Evolutionary conservation across 306 rosid genomes (phyloP).

Genomic region (Rosa chinensis): DNA sequence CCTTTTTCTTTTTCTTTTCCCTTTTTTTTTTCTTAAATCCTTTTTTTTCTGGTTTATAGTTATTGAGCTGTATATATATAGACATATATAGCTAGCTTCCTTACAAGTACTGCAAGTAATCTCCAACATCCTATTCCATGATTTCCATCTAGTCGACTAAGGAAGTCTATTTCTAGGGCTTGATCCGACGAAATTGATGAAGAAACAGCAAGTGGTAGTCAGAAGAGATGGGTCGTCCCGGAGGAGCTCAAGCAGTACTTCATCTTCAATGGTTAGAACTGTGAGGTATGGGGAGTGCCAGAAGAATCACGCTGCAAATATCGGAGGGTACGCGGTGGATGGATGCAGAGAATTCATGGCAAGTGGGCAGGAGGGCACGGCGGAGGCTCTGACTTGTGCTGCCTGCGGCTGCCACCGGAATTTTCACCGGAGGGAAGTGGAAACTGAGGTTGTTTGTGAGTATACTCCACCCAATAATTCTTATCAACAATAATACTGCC

Average conservation of each 20-base stretch:
- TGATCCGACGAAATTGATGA: conserved; percentile 40
- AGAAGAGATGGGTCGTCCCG: conserved; percentile 42
- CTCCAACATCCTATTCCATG: not conserved
- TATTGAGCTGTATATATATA: not conserved
- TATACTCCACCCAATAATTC: conserved; percentile 65
- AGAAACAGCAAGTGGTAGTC: conserved; percentile 75
- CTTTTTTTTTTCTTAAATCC: not conserved
- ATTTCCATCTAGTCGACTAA: not conserved
- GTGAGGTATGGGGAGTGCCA: conserved; percentile 80
- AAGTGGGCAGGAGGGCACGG: conserved; percentile 50
- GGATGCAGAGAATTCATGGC: conserved; percentile 94
- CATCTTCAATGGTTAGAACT: conserved; percentile 63
- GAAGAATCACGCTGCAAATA: conserved; percentile 87
- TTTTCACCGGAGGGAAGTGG: conserved; percentile 72
- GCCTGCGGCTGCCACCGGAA: conserved; percentile 92
- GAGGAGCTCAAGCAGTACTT: conserved; percentile 30
- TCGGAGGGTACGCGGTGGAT: conserved; percentile 90
- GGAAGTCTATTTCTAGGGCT: conserved; percentile 1
- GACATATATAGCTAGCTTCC: not conserved
- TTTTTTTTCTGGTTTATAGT: not conserved
- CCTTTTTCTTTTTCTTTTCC: not conserved
- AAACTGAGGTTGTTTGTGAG: conserved; percentile 91
- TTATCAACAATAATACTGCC: not conserved
- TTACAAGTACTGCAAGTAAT: not conserved
- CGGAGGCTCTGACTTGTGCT: conserved; percentile 66